A percentile compares a stretch with the other conserved stretches of the same genome.
These are phyloP conservation scores for Hymenotorrendiella dingleyae DNA, from an alignment of 2,329 filamentous ascomycete genomes.

Conservation along the genomic window DNA sequence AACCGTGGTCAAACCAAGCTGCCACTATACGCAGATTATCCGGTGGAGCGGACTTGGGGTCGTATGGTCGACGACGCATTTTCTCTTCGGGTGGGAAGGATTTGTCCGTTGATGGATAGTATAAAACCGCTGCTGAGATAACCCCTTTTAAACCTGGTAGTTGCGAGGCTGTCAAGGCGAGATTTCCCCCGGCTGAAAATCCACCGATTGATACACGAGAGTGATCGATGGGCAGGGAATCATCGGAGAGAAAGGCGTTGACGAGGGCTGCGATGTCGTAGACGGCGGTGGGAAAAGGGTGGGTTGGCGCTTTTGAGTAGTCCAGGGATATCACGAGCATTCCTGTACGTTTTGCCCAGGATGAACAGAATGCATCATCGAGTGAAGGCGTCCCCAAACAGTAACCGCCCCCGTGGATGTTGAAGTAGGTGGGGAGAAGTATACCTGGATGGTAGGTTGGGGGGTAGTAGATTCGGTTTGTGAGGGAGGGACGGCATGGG, in stretches of 20 bases:
- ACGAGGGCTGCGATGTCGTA: slow-evolving; percentile 42
- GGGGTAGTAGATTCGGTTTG: slow-evolving; percentile 37
- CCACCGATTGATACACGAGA: slow-evolving; percentile 38
- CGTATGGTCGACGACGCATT: slow-evolving; percentile 21
- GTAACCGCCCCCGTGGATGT: slow-evolving; percentile 48
- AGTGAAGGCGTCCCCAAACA: slow-evolving; percentile 37
- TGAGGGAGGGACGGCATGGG: slow-evolving; percentile 23
- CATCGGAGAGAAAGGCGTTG: slow-evolving; percentile 37
- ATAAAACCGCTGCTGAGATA: slow-evolving; percentile 34
- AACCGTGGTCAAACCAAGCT: slow-evolving; percentile 16
- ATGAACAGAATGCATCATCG: slow-evolving; percentile 42
- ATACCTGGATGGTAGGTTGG: slow-evolving; percentile 29
- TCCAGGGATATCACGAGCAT: slow-evolving; percentile 43
- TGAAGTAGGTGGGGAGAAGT: slow-evolving; percentile 39
- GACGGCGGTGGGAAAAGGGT: slow-evolving; percentile 39
- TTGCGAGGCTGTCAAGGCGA: slow-evolving; percentile 37
- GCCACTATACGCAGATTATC: slow-evolving; percentile 5
- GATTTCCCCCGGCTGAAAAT: slow-evolving; percentile 46
- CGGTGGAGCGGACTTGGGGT: background rate
- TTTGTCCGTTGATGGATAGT: slow-evolving; percentile 41
- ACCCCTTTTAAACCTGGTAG: slow-evolving; percentile 28
- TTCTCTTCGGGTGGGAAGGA: slow-evolving; percentile 27
- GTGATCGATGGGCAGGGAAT: slow-evolving; percentile 40
- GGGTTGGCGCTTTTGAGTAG: slow-evolving; percentile 42
- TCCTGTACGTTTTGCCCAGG: slow-evolving; percentile 35